Evolutionary conservation across 495 filamentous ascomycete species (phyloP), one percentile per base, ranked within the genome.

Genomic region (Neurospora sp.): DNA sequence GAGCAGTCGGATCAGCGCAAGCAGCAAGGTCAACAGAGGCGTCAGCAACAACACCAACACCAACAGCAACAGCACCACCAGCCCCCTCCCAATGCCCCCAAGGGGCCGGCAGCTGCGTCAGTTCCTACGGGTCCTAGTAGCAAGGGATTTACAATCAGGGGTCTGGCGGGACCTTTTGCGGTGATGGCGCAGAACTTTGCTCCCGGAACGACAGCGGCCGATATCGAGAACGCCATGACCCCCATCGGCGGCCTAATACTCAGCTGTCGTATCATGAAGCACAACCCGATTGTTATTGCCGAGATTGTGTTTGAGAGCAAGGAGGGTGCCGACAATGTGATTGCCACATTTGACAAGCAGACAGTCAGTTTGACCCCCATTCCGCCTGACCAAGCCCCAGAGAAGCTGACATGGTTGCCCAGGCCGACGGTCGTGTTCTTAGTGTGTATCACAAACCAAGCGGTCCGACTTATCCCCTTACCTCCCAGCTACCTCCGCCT

Each of bases 161-260:
- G 96, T 27, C 82, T 88, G 5, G 93, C 93, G 3, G 92, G 92
- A 0, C 93, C 94, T 0, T 96, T 89, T 76, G 87, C 90, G n/a
- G 92, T 98, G 14, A 85, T 94, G 70, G 94, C 91, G 1, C 89
- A 90, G 79, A 98, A 98, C 82, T 95, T 99, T 76, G 94, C 94
- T 4, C 90, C 90, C 4, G 96, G 96, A 44, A 99, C 96, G 4
- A 97, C 96, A 5, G 93, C 93, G 2, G 94, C 93, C 44, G 96
- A 99, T 80, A 97, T 98, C 69, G 93, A 97, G 82, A 90, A 91
- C 72, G 94, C 93, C 59, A 87, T 98, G 84, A 88, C 88, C 48
- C 89, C 91, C 3, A 81, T 91, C 3, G 90, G 90, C 2, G 92
- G 93, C 40, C 83, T 90, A 70, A 88, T 96, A 72, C 78, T 87